Base-by-base conservation (phyloP, 2,329 filamentous ascomycete species). In the Zymoseptoria brevis region DNA sequence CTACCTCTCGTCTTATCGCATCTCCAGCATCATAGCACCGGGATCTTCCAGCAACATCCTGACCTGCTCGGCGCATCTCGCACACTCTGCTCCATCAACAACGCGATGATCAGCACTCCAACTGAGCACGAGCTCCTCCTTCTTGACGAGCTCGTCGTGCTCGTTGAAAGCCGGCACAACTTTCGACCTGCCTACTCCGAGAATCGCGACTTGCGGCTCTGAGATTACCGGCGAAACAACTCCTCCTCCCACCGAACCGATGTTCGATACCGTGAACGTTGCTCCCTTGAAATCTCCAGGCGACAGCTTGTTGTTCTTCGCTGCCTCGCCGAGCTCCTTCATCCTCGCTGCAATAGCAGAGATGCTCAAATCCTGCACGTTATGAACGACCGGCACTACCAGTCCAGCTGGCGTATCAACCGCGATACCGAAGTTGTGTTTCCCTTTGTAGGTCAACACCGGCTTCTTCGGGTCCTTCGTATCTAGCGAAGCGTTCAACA, bases 101-200 rank as follows among this genome's bases (percentile, higher is more conserved):
- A 97, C 89, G 19, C 94, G 81, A 75, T 99, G 94, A 75, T 97
- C 92, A 5, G 93, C 93, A 73, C 89, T 93, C 93, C 93, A 97
- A 75, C 92, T 97, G 68, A 97, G 90, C 71, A 95, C 91, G 72
- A 87, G 87, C 62, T 95, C 82, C 69, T 95, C 87, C 73, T 85
- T 89, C 75, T 84, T 85, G 11, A 92, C 81, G 11, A 97, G 78
- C 72, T 75, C 72, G 2, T 74, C 78, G 49, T 75, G 67, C 61
- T 76, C 74, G 22, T 75, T 75, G 74, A 97, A 97, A 2, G 90
- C 87, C 9, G 94, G 94, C 30, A 96, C 83, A 1, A 84, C 82
- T 67, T 87, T 87, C 73, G 91, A 85, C 66, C 88, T 85, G 4
- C 94, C 94, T 29, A 99, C 81, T 9, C 93, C 94, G 26, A 99